Percentiles rank a stretch among this genome's conserved stretches.
These are phyloP conservation scores for Colletotrichum sp. DNA, from an alignment of 2,329 filamentous ascomycete genomes.

Conservation along the genomic window DNA sequence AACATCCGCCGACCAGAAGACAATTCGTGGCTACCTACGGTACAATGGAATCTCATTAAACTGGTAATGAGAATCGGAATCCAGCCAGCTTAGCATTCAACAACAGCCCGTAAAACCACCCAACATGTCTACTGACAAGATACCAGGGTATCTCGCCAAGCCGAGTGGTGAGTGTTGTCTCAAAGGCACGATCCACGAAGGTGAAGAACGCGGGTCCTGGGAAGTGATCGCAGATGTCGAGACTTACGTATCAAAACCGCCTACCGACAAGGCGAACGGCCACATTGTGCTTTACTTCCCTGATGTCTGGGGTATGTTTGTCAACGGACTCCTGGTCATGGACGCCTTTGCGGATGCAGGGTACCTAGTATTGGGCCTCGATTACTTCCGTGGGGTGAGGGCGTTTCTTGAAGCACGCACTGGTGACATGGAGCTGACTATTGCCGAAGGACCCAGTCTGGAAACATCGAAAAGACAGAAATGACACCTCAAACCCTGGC, in stretches of 20 bases:
- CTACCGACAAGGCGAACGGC: background rate
- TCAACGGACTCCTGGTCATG: background rate
- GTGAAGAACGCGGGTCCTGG: background rate
- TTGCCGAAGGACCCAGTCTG: constrained; percentile 42
- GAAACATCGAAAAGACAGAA: constrained; percentile 38
- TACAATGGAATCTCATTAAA: rapidly evolving
- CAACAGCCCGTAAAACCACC: background rate
- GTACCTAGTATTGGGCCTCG: background rate
- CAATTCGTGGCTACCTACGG: background rate
- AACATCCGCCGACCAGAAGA: background rate
- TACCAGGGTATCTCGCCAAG: background rate
- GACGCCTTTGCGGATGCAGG: background rate
- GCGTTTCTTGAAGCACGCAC: background rate
- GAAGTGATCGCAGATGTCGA: background rate
- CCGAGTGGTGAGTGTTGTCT: background rate
- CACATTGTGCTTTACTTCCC: background rate
- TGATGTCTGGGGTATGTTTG: background rate
- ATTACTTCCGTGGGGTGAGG: background rate
- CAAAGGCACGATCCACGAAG: background rate
- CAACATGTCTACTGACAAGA: background rate
- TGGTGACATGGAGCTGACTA: background rate
- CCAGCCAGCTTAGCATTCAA: background rate
- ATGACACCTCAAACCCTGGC: constrained; percentile 34
- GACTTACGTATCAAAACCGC: background rate
- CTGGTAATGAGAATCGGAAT: background rate